phyloP scores from a whole-genome alignment of 2,329 filamentous ascomycete species.

The Stachybotrys chlorohalonatus region DNA sequence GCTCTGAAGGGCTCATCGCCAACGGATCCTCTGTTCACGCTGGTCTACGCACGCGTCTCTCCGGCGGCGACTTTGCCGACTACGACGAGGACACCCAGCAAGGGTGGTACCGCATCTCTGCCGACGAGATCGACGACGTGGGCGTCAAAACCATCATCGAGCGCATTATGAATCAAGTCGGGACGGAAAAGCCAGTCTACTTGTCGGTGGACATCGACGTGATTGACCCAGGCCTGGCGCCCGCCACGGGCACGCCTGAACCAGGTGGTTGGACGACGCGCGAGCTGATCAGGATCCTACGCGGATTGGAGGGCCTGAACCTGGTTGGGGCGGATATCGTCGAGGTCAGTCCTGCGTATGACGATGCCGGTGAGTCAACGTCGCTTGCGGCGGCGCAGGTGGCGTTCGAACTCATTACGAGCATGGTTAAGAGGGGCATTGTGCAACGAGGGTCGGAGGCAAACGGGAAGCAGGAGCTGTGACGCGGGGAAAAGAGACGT shows the following conservation, averaged over 20 bases:
- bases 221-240: conserved; percentile 51
- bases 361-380: conserved; percentile 67
- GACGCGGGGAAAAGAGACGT: not conserved
- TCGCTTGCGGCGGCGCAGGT: conserved; percentile 72
- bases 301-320: conserved; percentile 70
- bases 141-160: conserved; percentile 58
- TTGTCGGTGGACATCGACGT: conserved; percentile 70
- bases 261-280: conserved; percentile 78
- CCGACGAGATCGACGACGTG: conserved; percentile 75
- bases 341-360: conserved; percentile 75
- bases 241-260: conserved; percentile 74
- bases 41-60: conserved; percentile 65
- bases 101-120: conserved; percentile 67
- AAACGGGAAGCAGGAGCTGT: not conserved
- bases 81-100: conserved; percentile 63
- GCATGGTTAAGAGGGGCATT: conserved; percentile 43
- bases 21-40: conserved; percentile 67
- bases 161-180: conserved; percentile 57
- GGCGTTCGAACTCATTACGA: conserved; percentile 72
- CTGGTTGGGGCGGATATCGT: conserved; percentile 78
- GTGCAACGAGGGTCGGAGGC: not conserved
- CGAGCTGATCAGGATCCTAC: conserved; percentile 69
- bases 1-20: conserved; percentile 63
- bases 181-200: conserved; percentile 61
- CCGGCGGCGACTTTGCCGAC: conserved; percentile 51